These are phyloP conservation scores for Microdochium bolleyi DNA, from an alignment of 2,329 filamentous ascomycete genomes.

Conservation along the genomic window DNA sequence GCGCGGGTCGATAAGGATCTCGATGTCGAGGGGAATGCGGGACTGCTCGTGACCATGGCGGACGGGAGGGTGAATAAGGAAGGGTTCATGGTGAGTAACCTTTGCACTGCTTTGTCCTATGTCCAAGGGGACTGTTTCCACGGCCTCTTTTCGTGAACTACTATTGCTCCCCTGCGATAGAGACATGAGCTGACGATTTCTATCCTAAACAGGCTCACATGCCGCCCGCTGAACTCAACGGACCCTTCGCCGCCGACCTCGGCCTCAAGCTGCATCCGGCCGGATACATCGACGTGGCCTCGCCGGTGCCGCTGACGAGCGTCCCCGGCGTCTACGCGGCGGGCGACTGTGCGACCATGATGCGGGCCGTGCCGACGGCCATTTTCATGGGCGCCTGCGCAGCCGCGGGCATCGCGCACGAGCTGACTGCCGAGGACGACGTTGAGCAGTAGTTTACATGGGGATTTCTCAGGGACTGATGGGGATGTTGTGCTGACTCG, in stretches of 20 bases:
- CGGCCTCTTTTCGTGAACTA: too few relatives aligned
- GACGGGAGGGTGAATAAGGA: slow-evolving; percentile 27
- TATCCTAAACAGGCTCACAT: slow-evolving; percentile 18
- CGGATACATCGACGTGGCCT: slow-evolving; percentile 30
- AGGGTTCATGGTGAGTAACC: slow-evolving; percentile 28
- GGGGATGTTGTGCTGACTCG: too few relatives aligned
- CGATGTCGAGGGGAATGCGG: slow-evolving; percentile 9
- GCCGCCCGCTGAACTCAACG: slow-evolving; percentile 27
- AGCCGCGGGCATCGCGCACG: slow-evolving; percentile 12
- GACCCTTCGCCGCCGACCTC: slow-evolving; percentile 32
- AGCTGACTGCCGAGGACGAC: slow-evolving; percentile 14
- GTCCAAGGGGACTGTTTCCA: neutral
- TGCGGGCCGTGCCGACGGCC: slow-evolving; percentile 15
- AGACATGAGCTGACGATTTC: too few relatives aligned
- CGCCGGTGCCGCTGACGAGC: slow-evolving; percentile 36
- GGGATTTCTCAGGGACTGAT: too few relatives aligned
- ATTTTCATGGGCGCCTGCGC: slow-evolving; percentile 14
- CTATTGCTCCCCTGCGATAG: too few relatives aligned
- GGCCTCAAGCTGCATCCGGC: slow-evolving; percentile 29
- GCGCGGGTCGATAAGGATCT: slow-evolving; percentile 8
- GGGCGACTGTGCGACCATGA: slow-evolving; percentile 34
- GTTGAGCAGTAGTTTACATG: slow-evolving; percentile 5
- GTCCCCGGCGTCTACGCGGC: slow-evolving; percentile 43
- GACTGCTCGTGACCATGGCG: slow-evolving; percentile 14
- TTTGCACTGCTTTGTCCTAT: too few relatives aligned